Percentiles rank a stretch among this genome's conserved stretches.
These are phyloP conservation scores for Trametes hirsuta DNA, from an alignment of 1,284 basidiomycete genomes.

Conservation along the genomic window DNA sequence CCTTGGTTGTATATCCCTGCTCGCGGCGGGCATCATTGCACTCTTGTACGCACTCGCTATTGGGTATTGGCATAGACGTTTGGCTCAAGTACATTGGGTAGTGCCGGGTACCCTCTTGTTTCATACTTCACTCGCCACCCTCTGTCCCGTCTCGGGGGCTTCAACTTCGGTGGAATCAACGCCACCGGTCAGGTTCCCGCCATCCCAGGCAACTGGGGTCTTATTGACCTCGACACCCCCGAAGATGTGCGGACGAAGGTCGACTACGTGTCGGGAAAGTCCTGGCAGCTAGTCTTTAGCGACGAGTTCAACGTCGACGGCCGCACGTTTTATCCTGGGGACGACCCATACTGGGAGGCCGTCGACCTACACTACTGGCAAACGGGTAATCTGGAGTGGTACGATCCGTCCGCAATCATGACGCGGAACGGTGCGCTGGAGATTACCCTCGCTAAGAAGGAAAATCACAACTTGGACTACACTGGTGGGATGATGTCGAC, in stretches of 20 bases:
- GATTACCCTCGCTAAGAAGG: constrained; percentile 72
- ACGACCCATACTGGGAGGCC: constrained; percentile 72
- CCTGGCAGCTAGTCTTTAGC: constrained; percentile 77
- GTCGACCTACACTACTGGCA: constrained; percentile 73
- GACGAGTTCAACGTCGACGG: constrained; percentile 89
- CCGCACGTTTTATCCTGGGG: constrained; percentile 76
- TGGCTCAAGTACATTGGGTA: constrained; percentile 30
- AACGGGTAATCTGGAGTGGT: constrained; percentile 68
- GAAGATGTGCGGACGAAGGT: constrained; percentile 57
- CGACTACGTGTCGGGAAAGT: constrained; percentile 54
- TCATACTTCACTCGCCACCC: constrained; percentile 60
- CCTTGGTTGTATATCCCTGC: constrained; percentile 74
- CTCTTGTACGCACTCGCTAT: constrained; percentile 63
- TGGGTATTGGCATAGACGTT: neutral
- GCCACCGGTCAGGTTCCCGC: constrained; percentile 72
- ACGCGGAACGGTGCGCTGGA: constrained; percentile 81
- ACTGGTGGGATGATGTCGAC: constrained; percentile 71
- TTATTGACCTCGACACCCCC: constrained; percentile 83
- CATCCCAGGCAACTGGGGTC: constrained; percentile 65
- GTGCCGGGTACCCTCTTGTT: constrained; percentile 83
- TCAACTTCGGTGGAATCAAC: constrained; percentile 84
- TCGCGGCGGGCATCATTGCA: constrained; percentile 61
- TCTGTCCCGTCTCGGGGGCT: constrained; percentile 62
- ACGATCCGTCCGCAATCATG: constrained; percentile 79
- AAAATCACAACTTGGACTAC: constrained; percentile 77